Percentiles rank a stretch among this genome's conserved stretches.
These are phyloP conservation scores for Protomyces inouyei DNA, from an alignment of 1,139 yeast genomes.

Conservation along the genomic window DNA sequence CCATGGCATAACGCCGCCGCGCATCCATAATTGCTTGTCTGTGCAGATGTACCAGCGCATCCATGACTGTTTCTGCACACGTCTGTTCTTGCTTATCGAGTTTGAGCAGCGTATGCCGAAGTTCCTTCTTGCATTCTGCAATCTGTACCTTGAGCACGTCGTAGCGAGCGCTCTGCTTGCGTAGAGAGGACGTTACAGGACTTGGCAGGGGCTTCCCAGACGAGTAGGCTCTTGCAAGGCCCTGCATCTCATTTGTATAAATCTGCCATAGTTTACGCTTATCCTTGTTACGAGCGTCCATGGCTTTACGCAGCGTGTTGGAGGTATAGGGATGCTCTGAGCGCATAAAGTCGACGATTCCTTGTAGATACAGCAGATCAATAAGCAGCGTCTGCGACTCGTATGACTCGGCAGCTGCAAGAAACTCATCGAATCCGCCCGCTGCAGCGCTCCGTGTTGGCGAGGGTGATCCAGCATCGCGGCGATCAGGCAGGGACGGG, in stretches of 20 bases:
- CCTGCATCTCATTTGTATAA: constrained; percentile 21
- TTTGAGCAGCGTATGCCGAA: background rate
- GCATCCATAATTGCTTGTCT: constrained; percentile 10
- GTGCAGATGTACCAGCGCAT: constrained; percentile 11
- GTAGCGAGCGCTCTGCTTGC: background rate
- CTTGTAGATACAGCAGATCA: constrained; percentile 10
- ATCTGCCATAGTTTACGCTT: constrained; percentile 18
- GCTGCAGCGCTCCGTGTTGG: background rate
- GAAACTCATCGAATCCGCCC: constrained; percentile 6
- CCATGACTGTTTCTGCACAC: constrained; percentile 15
- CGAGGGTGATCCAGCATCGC: background rate
- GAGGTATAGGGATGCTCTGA: constrained; percentile 21
- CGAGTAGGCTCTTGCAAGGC: constrained; percentile 17
- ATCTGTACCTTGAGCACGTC: background rate
- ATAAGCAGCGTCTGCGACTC: constrained; percentile 11
- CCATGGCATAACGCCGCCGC: constrained; percentile 12
- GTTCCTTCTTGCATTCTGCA: background rate
- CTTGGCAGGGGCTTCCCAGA: constrained; percentile 10
- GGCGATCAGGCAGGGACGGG: background rate
- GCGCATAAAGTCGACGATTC: constrained; percentile 18
- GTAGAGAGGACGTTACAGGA: background rate
- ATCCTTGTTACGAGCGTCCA: constrained; percentile 12
- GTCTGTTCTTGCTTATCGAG: constrained; percentile 10
- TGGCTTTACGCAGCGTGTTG: constrained; percentile 8
- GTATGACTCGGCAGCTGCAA: constrained; percentile 5